A percentile compares a stretch with the other conserved stretches of the same genome.
Evolutionary conservation across 1,139 yeast genomes (phyloP).

Genomic region (Nakaseomyces bracarensis): DNA sequence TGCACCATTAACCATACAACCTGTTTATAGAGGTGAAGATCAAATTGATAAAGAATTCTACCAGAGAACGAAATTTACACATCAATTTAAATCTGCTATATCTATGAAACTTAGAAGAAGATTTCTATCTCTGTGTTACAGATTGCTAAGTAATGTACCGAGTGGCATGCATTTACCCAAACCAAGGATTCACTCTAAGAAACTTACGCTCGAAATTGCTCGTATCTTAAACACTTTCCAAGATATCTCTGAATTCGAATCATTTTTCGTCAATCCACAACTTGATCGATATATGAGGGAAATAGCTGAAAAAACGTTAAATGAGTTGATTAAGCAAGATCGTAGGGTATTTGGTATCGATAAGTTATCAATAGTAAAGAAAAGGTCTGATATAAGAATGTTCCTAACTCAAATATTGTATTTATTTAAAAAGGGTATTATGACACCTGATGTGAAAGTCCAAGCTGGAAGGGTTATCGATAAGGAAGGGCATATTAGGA

Average conservation of each 20-base stretch:
- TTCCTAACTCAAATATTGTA: not conserved
- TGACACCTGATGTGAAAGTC: conserved; percentile 1
- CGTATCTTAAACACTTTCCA: conserved; percentile 13
- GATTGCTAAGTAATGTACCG: conserved; percentile 18
- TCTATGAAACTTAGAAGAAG: conserved; percentile 23
- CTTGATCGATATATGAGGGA: conserved; percentile 13
- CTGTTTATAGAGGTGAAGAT: conserved; percentile 17
- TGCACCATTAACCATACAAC: conserved; percentile 2
- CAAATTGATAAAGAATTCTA: conserved; percentile 14
- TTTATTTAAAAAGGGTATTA: not conserved
- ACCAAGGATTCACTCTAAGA: conserved; percentile 15
- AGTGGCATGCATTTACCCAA: conserved; percentile 14
- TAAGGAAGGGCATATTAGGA: not conserved
- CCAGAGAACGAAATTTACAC: conserved; percentile 12
- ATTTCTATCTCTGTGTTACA: conserved; percentile 18
- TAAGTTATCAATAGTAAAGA: not conserved
- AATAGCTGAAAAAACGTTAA: conserved; percentile 19
- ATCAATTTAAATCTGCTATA: conserved; percentile 12
- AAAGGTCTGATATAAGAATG: not conserved
- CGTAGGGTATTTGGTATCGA: not conserved
- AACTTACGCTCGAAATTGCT: conserved; percentile 14
- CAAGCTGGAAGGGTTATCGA: not conserved
- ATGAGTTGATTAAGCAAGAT: conserved; percentile 9
- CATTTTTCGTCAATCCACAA: conserved; percentile 15
- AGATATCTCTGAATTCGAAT: conserved; percentile 17